phyloP scores from a whole-genome alignment of 805 yeast species.

The Sporopachydermia quercuum region DNA sequence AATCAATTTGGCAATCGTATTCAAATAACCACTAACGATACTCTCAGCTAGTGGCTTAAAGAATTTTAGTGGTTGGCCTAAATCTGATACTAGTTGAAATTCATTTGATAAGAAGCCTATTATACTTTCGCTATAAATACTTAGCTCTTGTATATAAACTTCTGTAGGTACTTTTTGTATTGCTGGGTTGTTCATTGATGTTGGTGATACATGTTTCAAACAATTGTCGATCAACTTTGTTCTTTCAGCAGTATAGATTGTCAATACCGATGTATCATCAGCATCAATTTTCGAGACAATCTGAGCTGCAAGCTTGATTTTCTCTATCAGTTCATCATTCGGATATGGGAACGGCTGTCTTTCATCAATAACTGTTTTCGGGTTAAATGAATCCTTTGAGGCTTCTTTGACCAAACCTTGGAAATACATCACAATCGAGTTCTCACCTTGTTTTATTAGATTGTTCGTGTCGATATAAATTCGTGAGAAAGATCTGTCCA shows the following conservation, averaged over 20 bases:
- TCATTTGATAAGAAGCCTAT: constrained; percentile 35
- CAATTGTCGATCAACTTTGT: constrained; percentile 25
- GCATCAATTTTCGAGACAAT: constrained; percentile 25
- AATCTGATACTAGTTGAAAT: constrained; percentile 28
- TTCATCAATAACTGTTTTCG: constrained; percentile 24
- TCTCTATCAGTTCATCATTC: constrained; percentile 21
- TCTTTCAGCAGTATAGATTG: constrained; percentile 27
- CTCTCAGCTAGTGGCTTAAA: constrained; percentile 21
- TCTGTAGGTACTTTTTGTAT: constrained; percentile 48
- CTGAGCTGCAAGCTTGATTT: constrained; percentile 27
- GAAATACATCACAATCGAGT: constrained; percentile 35
- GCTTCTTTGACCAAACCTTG: constrained; percentile 25
- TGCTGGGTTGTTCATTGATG: constrained; percentile 30
- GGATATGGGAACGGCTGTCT: constrained; percentile 27
- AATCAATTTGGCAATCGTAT: constrained; percentile 24
- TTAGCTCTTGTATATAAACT: constrained; percentile 17
- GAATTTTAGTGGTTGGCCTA: constrained; percentile 17
- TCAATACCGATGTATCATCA: constrained; percentile 12
- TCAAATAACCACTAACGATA: constrained; percentile 23
- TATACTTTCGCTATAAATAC: constrained; percentile 36
- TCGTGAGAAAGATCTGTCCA: constrained; percentile 36
- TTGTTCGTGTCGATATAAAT: constrained; percentile 44
- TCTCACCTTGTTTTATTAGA: constrained; percentile 41
- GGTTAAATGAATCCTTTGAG: constrained; percentile 27
- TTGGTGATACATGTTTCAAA: constrained; percentile 29